Evolutionary conservation across 495 filamentous ascomycete species (phyloP), one percentile per base, ranked within the genome.

Genomic region (Elasticomyces elasticus): DNA sequence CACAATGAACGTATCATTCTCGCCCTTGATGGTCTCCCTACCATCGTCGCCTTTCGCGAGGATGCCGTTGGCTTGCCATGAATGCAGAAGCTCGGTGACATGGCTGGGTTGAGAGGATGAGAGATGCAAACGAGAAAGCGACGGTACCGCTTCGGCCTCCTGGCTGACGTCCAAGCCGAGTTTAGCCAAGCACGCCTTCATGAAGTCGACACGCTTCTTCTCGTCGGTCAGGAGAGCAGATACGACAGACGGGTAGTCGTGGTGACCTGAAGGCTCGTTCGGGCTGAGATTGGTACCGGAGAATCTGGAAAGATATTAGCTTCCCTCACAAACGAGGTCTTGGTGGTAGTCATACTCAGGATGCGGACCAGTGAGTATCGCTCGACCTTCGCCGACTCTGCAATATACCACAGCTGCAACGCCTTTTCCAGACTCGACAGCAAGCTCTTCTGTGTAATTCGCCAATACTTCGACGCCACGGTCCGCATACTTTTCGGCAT

Each of bases 351-450:
- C 83, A 69, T 73, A 95, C 87, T 98, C 94, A 43, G 92, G 91
- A 75, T 98, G 94, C 38, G 91, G 86, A 0, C 90, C 88, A 1
- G 86, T 94, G 28, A 98, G 70, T 20, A 96, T 70, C 1, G 81
- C 87, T 23, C 75, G 74, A 20, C 92, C 92, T n/a, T 88, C 79
- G 0, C 89, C 91, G 31, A 95, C 77, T 62, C 87, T 86, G 61
- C 90, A 85, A 64, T 90, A 94, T 10, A 98, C 82, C 1, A 94
- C 74, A 10, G 92, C 90, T 9, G 91, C 91, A 19, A 66, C 63
- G 4, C 74, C 79, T 37, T 79, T 72, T 5, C 88, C 91, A 1
- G 82, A 73, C 50, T 91, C 80, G 19, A 95, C 86, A 57, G 83
- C 79, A n/a, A 95, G 66, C 6, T 82, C 72, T 43, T 85, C 83